A percentile compares a stretch with the other conserved stretches of the same genome.
These are phyloP conservation scores for Stellera chamaejasme DNA, from an alignment of 345 rosid species.

Conservation along the genomic window DNA sequence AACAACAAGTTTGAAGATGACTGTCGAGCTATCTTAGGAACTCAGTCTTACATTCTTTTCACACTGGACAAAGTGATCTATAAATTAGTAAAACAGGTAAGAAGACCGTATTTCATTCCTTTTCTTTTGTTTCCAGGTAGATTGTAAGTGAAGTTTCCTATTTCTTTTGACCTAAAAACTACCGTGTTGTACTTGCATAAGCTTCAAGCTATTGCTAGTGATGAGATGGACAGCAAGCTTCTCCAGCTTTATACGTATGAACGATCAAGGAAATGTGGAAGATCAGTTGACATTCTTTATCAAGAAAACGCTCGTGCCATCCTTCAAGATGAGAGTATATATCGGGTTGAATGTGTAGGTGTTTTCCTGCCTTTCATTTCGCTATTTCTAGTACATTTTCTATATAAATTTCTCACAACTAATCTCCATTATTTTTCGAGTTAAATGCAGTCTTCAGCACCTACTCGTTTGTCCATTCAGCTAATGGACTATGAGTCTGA, in stretches of 20 bases:
- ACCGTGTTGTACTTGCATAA: slow-evolving; percentile 17
- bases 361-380: slow-evolving; percentile 2
- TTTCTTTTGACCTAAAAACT: slow-evolving; percentile 2
- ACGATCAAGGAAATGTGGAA: slow-evolving; percentile 66
- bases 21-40: slow-evolving; percentile 91
- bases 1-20: slow-evolving; percentile 95
- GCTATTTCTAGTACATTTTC: background rate
- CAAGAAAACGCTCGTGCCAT: slow-evolving; percentile 81
- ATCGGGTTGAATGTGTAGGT: slow-evolving; percentile 91
- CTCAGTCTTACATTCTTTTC: slow-evolving; percentile 89
- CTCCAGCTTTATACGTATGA: slow-evolving; percentile 79
- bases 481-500: slow-evolving; percentile 83
- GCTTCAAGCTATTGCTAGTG: slow-evolving; percentile 82
- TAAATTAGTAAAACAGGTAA: slow-evolving; percentile 89
- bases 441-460: slow-evolving; percentile 48
- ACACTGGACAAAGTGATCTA: slow-evolving; percentile 90
- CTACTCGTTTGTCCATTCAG: slow-evolving; percentile 63
- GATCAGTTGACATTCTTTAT: slow-evolving; percentile 59
- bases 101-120: slow-evolving; percentile 6
- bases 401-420: background rate
- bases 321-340: slow-evolving; percentile 80
- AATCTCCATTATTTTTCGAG: background rate
- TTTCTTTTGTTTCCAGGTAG: slow-evolving; percentile 1
- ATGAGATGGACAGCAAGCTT: slow-evolving; percentile 88
- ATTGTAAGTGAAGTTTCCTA: background rate